A percentile compares a stretch with the other conserved stretches of the same genome.
Evolutionary conservation across 257 asterid genomes (phyloP).

Genomic region (Fraxinus quadrangulata): DNA sequence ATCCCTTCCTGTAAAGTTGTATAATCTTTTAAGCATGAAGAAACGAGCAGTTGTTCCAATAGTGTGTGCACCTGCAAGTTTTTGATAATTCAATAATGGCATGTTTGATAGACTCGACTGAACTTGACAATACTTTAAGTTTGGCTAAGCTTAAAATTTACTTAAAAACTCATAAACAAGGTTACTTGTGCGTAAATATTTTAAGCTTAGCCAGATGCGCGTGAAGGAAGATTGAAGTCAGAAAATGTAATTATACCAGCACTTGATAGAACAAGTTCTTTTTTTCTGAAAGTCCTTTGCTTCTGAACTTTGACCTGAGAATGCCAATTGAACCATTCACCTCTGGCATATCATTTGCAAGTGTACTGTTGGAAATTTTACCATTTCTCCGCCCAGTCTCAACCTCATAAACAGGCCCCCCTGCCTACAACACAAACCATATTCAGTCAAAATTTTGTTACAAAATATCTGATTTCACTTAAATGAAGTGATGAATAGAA

Average conservation of each 20-base stretch:
- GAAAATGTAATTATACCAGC: constrained; percentile 23
- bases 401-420: constrained; percentile 36
- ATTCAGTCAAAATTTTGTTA: too few species aligned
- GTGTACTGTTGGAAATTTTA: constrained; percentile 25
- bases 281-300: constrained; percentile 34
- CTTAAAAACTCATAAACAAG: too few species aligned
- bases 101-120: too few species aligned
- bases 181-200: too few species aligned
- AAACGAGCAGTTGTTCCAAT: constrained; percentile 51
- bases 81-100: neutral
- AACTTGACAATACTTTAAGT: neutral
- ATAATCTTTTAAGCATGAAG: constrained; percentile 42
- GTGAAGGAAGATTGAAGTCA: too few species aligned
- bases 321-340: constrained; percentile 40
- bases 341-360: constrained; percentile 46
- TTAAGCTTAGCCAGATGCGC: too few species aligned
- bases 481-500: too few species aligned
- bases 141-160: neutral
- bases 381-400: constrained; percentile 37
- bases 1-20: constrained; percentile 24
- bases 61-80: constrained; percentile 44
- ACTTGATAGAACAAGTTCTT: constrained; percentile 44
- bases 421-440: constrained; percentile 30
- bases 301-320: constrained; percentile 39
- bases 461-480: too few species aligned